These are phyloP conservation scores for Podospora bellae-mahoneyi DNA, from an alignment of 495 filamentous ascomycete species.

Conservation along the genomic window DNA sequence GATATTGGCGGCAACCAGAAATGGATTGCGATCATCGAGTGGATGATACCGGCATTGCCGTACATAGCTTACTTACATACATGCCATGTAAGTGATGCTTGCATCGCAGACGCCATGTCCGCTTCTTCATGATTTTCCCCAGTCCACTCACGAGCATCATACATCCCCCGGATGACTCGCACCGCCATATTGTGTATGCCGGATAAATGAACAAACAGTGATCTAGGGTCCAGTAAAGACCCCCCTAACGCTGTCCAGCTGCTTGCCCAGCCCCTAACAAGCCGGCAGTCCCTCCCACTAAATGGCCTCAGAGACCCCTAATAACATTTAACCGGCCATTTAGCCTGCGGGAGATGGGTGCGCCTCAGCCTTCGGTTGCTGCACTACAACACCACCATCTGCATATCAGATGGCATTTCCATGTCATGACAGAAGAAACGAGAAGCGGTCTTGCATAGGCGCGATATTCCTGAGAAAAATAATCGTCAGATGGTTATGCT, in stretches of 20 bases:
- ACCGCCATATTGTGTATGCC: background rate
- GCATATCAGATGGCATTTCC: background rate
- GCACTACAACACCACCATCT: background rate
- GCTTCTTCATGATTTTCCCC: too few relatives aligned
- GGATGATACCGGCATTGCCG: background rate
- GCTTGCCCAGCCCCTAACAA: slow-evolving; percentile 4
- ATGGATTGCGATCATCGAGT: background rate
- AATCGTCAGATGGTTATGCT: background rate
- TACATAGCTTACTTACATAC: background rate
- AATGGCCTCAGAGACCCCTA: background rate
- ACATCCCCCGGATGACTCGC: background rate
- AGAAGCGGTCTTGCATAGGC: background rate
- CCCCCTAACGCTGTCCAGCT: background rate
- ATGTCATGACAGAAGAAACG: background rate
- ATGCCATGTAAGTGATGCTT: background rate
- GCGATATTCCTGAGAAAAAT: background rate
- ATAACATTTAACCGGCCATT: slow-evolving; percentile 25
- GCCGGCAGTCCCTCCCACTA: slow-evolving; percentile 15
- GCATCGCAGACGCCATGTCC: background rate
- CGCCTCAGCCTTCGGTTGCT: slow-evolving; percentile 14
- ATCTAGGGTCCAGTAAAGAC: background rate
- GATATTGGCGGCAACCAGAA: background rate
- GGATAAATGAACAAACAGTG: slow-evolving; percentile 1
- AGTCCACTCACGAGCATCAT: background rate
- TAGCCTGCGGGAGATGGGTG: slow-evolving; percentile 23